A percentile compares a stretch with the other conserved stretches of the same genome.
Evolutionary conservation across 2,329 filamentous ascomycete genomes (phyloP).

Genomic region (Lizonia empirigonia): DNA sequence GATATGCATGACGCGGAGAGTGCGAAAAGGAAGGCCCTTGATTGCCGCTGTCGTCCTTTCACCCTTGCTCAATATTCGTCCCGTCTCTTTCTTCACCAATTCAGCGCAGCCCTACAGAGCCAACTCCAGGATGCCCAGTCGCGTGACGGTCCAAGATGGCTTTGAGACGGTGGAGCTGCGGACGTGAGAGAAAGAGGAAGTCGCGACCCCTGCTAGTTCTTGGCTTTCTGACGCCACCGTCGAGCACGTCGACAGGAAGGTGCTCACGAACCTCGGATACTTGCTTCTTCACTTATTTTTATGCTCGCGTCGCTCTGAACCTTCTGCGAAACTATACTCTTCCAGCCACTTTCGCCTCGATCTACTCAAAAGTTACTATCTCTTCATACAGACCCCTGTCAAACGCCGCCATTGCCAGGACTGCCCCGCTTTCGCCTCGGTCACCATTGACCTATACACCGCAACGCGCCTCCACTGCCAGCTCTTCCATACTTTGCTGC

Average conservation of each 20-base stretch:
- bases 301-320: slow-evolving; percentile 8
- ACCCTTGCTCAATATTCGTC: slow-evolving; percentile 3
- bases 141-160: slow-evolving; percentile 10
- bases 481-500: slow-evolving; percentile 3
- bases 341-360: slow-evolving; percentile 10
- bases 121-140: slow-evolving; percentile 8
- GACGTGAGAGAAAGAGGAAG: slow-evolving; percentile 25
- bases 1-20: slow-evolving; percentile 6
- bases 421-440: slow-evolving; percentile 26
- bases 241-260: slow-evolving; percentile 30
- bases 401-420: slow-evolving; percentile 9
- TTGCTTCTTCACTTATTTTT: slow-evolving; percentile 33
- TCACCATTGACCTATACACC: slow-evolving; percentile 19
- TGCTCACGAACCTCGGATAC: slow-evolving; percentile 28
- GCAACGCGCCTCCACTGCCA: slow-evolving; percentile 22
- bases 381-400: slow-evolving; percentile 11
- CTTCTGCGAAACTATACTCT: slow-evolving; percentile 25
- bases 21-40: slow-evolving; percentile 1
- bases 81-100: slow-evolving; percentile 3
- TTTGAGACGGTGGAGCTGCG: slow-evolving; percentile 22
- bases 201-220: slow-evolving; percentile 27
- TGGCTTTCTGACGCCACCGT: slow-evolving; percentile 35
- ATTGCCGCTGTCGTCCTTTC: neutral
- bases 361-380: slow-evolving; percentile 2
- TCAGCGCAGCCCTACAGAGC: slow-evolving; percentile 14